Conservation (phyloP, 2,329 filamentous ascomycete species). For the Hymenotorrendiella dingleyae region DNA sequence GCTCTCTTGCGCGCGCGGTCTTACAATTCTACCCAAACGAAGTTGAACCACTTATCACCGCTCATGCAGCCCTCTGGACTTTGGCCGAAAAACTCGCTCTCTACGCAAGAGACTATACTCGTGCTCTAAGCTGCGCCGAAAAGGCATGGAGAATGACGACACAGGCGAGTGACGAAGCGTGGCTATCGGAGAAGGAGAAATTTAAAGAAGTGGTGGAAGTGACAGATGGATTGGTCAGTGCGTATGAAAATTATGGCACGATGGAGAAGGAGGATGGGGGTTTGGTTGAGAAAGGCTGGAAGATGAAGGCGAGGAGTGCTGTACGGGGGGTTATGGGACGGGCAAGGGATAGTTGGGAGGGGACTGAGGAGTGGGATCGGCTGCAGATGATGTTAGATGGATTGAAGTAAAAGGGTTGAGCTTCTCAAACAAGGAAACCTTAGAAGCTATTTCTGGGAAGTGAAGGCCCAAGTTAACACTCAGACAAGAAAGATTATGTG, state of each 20-base stretch:
- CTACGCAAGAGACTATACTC: slow-evolving; percentile 64
- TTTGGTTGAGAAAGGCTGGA: slow-evolving; percentile 72
- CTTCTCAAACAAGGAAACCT: too few species aligned
- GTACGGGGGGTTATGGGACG: slow-evolving; percentile 77
- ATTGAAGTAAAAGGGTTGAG: slow-evolving; percentile 9
- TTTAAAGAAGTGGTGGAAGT: slow-evolving; percentile 55
- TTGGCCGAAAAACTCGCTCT: slow-evolving; percentile 65
- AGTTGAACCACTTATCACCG: slow-evolving; percentile 79
- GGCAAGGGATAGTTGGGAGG: slow-evolving; percentile 79
- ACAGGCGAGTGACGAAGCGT: slow-evolving; percentile 31
- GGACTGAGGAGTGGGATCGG: slow-evolving; percentile 58
- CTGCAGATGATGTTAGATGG: slow-evolving; percentile 47
- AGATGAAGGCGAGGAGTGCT: slow-evolving; percentile 79
- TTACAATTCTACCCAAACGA: slow-evolving; percentile 67
- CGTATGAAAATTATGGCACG: slow-evolving; percentile 73
- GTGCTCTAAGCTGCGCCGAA: slow-evolving; percentile 77
- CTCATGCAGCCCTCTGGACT: slow-evolving; percentile 69
- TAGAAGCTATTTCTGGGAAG: too few species aligned
- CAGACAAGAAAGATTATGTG: too few species aligned
- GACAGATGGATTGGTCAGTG: slow-evolving; percentile 75
- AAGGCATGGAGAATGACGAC: slow-evolving; percentile 78
- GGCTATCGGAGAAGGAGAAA: slow-evolving; percentile 38
- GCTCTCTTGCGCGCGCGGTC: slow-evolving; percentile 56
- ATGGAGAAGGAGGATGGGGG: slow-evolving; percentile 51
- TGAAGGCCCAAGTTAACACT: too few species aligned